These are phyloP conservation scores for Biscogniauxia sp. DNA, from an alignment of 2,329 filamentous ascomycete species.

Conservation along the genomic window DNA sequence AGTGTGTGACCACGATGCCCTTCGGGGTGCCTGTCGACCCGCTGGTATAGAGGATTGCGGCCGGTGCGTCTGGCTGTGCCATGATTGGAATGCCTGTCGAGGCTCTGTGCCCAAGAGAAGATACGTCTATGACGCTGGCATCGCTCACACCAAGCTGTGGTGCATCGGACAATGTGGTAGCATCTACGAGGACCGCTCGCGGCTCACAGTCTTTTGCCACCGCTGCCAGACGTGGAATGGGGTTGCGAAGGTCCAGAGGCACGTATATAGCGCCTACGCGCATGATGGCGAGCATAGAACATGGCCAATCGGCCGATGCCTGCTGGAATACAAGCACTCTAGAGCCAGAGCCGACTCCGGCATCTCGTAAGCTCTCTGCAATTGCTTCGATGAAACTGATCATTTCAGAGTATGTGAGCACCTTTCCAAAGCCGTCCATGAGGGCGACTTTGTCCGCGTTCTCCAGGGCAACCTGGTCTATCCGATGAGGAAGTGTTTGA, in stretches of 20 bases:
- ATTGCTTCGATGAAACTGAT: constrained; percentile 32
- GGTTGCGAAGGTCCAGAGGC: constrained; percentile 34
- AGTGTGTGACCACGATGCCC: constrained; percentile 31
- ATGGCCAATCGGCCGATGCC: constrained; percentile 2
- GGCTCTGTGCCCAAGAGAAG: not conserved
- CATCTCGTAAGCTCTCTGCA: constrained; percentile 24
- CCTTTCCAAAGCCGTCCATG: constrained; percentile 7
- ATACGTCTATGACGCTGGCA: constrained; percentile 8
- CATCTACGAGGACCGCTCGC: constrained; percentile 26
- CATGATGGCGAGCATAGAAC: constrained; percentile 26
- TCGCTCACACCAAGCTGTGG: constrained; percentile 1
- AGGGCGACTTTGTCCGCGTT: constrained; percentile 10
- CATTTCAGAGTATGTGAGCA: constrained; percentile 36
- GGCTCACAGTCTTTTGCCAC: constrained; percentile 32
- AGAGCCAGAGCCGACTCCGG: constrained; percentile 14
- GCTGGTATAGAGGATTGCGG: constrained; percentile 25
- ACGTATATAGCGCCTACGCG: constrained; percentile 31
- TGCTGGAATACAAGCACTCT: constrained; percentile 34
- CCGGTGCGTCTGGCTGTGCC: not conserved
- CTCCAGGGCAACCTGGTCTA: constrained; percentile 11
- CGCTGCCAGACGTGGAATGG: constrained; percentile 25
- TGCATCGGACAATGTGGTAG: not conserved
- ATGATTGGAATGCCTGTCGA: not conserved
- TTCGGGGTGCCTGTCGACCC: constrained; percentile 31
- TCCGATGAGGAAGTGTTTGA: constrained; percentile 13